Conservation (phyloP, 495 filamentous ascomycete species). For the Penicillium coprophilum region DNA sequence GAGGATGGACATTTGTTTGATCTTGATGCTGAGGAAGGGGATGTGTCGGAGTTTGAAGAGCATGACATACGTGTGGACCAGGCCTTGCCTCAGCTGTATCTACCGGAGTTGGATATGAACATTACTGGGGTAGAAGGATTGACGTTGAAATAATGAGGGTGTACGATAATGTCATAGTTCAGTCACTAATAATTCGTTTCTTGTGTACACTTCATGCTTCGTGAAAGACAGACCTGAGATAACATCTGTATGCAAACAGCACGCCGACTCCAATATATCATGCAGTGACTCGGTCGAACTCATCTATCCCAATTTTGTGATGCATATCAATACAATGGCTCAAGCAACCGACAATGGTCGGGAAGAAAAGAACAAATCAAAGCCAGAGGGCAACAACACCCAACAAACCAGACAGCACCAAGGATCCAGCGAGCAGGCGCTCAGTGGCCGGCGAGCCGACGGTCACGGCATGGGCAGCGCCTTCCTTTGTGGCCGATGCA, state of each 20-base stretch:
- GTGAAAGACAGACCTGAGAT: constrained; percentile 8
- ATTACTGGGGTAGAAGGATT: constrained; percentile 24
- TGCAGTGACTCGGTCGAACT: constrained; percentile 1
- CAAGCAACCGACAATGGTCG: not conserved
- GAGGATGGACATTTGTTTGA: constrained; percentile 9
- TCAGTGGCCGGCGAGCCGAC: constrained; percentile 21
- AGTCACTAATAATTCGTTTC: constrained; percentile 8
- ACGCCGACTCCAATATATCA: constrained; percentile 3
- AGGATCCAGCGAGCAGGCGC: constrained; percentile 23
- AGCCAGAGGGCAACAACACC: constrained; percentile 29
- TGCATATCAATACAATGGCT: constrained; percentile 27
- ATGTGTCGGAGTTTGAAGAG: constrained; percentile 4
- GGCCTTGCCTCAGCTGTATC: constrained; percentile 19
- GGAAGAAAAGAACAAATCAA: constrained; percentile 8
- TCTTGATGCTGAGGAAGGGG: not conserved
- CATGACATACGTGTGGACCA: constrained; percentile 13
- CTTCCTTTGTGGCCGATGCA: constrained; percentile 20
- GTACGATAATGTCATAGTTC: constrained; percentile 5
- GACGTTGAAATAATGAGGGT: constrained; percentile 14
- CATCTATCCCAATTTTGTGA: constrained; percentile 19
- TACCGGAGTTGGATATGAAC: constrained; percentile 25
- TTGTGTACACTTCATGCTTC: constrained; percentile 10
- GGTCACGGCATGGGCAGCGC: constrained; percentile 20
- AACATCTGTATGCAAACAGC: constrained; percentile 14
- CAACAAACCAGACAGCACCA: constrained; percentile 24